Base-by-base conservation (phyloP, 1,284 basidiomycete species). In the Gomphus bonarii region DNA sequence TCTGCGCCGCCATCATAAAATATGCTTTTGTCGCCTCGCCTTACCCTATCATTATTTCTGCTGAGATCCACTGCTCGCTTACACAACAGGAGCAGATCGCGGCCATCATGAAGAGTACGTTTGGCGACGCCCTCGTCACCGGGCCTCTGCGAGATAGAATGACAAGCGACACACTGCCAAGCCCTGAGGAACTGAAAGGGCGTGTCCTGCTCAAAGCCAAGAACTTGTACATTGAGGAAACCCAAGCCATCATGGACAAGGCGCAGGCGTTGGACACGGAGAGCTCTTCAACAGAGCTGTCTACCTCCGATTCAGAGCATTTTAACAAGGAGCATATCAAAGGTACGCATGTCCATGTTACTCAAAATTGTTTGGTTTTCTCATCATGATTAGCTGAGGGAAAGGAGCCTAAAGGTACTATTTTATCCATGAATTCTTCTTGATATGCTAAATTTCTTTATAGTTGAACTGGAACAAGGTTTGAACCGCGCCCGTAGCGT, bases 21-120 rank as follows among this genome's bases (percentile, higher is more conserved):
- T 98, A 98, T 66, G 95, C 91, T 0, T 99, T 99, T 66, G 84
- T 91, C 38, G 80, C 90, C 0, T 97, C 93, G 2, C 91, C 93
- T 0, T 98, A 95, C 68, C 95, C 95, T 0, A 76, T 99, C 64
- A 89, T 99, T 67, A 86, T 99, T 61, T 97, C 92, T 10, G 87
- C 94, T 18, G 95, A 99, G 72, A 81, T 97, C 1, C 95, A 97
- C 65, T 97, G 92, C 68, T 77, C 81, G 0, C 64, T 92, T 3
- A 69, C 78, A 20, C 92, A 97, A 69, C 95, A 99, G 69, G 88
- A 89, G 50, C 76, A 79, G 66, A 77, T 98, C 30, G 93, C 85
- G 0, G 67, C 73, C 1, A 91, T 95, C 61, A 84, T 99, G 78
- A 75, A 69, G 14, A 80, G 85, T 35, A 82, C 82, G 1, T 91